phyloP scores from a whole-genome alignment of 129 eudicot species.

The Erigeron canadensis region DNA sequence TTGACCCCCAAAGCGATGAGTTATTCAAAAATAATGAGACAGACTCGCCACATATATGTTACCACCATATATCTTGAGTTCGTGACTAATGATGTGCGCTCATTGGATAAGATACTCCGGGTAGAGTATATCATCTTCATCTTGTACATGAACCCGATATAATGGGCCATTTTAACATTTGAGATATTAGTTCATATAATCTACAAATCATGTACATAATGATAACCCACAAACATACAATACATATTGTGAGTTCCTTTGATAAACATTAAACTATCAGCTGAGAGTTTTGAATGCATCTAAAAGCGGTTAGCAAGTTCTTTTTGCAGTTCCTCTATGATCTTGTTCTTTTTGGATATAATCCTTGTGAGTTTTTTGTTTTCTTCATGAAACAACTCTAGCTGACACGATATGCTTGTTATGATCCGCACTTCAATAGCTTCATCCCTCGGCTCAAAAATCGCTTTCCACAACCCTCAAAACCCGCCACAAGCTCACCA shows the following conservation, averaged over 20 bases:
- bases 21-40: not conserved
- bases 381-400: conserved; percentile 48
- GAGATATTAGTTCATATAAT: not conserved
- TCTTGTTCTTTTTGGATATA: conserved; percentile 37
- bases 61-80: too few relatives aligned
- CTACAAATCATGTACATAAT: not conserved
- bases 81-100: too few relatives aligned
- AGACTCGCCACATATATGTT: not conserved
- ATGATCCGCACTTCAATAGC: conserved; percentile 53
- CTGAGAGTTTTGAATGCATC: not conserved
- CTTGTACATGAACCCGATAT: too few relatives aligned
- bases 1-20: not conserved
- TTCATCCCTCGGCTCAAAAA: conserved; percentile 60
- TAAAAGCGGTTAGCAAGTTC: conserved; percentile 29
- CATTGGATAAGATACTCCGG: too few relatives aligned
- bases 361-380: conserved; percentile 40
- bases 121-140: too few relatives aligned
- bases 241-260: not conserved
- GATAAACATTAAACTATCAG: not conserved
- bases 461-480: conserved; percentile 65
- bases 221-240: not conserved
- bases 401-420: conserved; percentile 36
- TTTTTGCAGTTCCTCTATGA: conserved; percentile 38
- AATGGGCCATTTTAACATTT: not conserved
- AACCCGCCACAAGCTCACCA: conserved; percentile 78